A percentile compares a stretch with the other conserved stretches of the same genome.
phyloP scores from a whole-genome alignment of 768 basidiomycete species.

The Pleurotus ostreatus region DNA sequence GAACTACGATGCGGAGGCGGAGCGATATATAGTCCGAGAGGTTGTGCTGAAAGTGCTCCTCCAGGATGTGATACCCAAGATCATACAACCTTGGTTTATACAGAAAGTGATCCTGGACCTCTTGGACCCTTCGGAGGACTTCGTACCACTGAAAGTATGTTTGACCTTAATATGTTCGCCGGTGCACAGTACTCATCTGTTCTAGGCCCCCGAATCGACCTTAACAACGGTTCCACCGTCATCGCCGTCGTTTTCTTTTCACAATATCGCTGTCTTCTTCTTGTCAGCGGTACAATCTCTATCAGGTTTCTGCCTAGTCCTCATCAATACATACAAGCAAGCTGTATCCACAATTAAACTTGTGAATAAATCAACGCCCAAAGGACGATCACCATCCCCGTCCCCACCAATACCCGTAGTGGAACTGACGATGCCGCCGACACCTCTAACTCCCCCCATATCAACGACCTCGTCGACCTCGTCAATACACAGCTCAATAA shows the following conservation, averaged over 20 bases:
- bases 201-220: conserved; percentile 18
- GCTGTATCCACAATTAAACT: conserved; percentile 59
- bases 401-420: conserved; percentile 3
- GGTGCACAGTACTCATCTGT: not conserved
- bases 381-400: conserved; percentile 13
- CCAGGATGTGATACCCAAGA: conserved; percentile 58
- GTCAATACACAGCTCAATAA: conserved; percentile 14
- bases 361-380: conserved; percentile 44
- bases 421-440: not conserved
- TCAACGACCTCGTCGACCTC: conserved; percentile 19
- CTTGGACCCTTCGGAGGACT: conserved; percentile 43
- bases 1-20: conserved; percentile 74
- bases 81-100: conserved; percentile 91
- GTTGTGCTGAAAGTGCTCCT: conserved; percentile 75
- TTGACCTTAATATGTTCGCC: not conserved
- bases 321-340: conserved; percentile 68
- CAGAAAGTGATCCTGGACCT: conserved; percentile 64
- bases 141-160: conserved; percentile 24
- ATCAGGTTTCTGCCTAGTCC: conserved; percentile 62
- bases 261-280: conserved; percentile 59
- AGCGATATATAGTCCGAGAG: conserved; percentile 84
- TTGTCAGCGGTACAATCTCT: conserved; percentile 73
- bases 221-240: conserved; percentile 22
- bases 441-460: conserved; percentile 13
- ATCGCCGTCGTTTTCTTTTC: conserved; percentile 38